Evolutionary conservation across 1,284 basidiomycete genomes (phyloP).

Genomic region (Malassezia cuniculi): DNA sequence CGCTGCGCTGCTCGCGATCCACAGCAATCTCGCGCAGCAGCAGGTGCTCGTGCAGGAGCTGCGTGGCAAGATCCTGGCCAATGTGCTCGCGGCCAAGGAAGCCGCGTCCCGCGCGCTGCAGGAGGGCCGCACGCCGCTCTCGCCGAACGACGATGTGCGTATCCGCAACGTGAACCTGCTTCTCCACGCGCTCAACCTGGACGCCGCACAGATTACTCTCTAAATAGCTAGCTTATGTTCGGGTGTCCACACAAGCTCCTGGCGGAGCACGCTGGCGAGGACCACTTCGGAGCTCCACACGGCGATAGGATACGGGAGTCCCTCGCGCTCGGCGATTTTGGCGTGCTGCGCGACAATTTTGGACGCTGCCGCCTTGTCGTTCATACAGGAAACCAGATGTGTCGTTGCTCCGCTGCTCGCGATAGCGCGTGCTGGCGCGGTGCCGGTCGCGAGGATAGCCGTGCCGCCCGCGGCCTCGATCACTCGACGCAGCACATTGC

Average conservation of each 20-base stretch:
- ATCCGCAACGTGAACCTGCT: conserved; percentile 41
- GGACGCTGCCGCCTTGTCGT: too few relatives aligned
- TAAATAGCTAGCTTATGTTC: conserved; percentile 10
- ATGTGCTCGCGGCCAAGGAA: conserved; percentile 59
- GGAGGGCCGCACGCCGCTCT: conserved; percentile 2
- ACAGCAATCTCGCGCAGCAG: conserved; percentile 70
- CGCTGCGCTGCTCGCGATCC: conserved; percentile 73
- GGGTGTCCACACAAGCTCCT: conserved; percentile 13
- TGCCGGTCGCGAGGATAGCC: neutral
- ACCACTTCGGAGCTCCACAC: conserved; percentile 16
- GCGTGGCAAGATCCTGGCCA: conserved; percentile 82
- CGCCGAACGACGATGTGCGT: conserved; percentile 21
- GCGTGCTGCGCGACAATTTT: too few relatives aligned
- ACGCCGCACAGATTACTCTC: conserved; percentile 41
- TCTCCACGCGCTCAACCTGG: conserved; percentile 40
- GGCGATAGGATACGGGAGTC: too few relatives aligned
- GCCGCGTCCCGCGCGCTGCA: conserved; percentile 18
- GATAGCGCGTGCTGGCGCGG: too few relatives aligned
- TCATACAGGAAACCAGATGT: too few relatives aligned
- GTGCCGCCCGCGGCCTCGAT: conserved; percentile 15
- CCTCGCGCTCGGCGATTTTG: too few relatives aligned
- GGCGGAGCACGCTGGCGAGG: conserved; percentile 13
- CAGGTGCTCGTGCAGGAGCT: conserved; percentile 70
- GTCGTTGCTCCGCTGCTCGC: too few relatives aligned
- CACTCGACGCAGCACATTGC: conserved; percentile 10